Evolutionary conservation across 345 rosid species (phyloP).

Genomic region (Euphorbia tirucalli): DNA sequence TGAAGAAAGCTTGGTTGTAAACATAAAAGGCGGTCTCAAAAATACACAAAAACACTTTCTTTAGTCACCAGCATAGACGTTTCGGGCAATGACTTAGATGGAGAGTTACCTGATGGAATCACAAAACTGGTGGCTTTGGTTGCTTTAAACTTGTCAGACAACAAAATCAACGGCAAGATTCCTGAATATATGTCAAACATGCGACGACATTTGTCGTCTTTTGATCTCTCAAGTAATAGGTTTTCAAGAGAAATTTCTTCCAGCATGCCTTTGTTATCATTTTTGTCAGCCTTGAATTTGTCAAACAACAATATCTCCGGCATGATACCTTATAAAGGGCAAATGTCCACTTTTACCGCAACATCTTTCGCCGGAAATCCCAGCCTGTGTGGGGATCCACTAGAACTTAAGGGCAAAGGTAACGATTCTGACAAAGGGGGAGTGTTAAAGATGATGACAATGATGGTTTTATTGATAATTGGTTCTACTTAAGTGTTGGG

Average conservation of each 20-base stretch:
- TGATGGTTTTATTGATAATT: conserved; percentile 27
- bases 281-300: conserved; percentile 35
- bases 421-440: conserved; percentile 14
- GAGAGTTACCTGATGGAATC: conserved; percentile 36
- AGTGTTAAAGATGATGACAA: conserved; percentile 1
- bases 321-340: conserved; percentile 34
- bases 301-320: conserved; percentile 38
- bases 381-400: conserved; percentile 42
- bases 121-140: conserved; percentile 35
- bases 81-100: conserved; percentile 35
- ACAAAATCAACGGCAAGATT: conserved; percentile 28
- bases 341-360: conserved; percentile 32
- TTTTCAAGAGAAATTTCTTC: conserved; percentile 43
- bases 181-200: conserved; percentile 35
- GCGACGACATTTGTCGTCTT: conserved; percentile 39
- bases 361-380: conserved; percentile 39
- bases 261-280: conserved; percentile 36
- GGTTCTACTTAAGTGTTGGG: conserved; percentile 49
- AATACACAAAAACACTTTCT: conserved; percentile 44
- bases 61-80: conserved; percentile 47
- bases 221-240: conserved; percentile 48
- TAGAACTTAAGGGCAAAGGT: conserved; percentile 21
- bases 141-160: conserved; percentile 41
- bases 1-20: conserved; percentile 37
- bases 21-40: conserved; percentile 25